Conservation (phyloP, 2,329 filamentous ascomycete species). For the Claviceps humidiphila region DNA sequence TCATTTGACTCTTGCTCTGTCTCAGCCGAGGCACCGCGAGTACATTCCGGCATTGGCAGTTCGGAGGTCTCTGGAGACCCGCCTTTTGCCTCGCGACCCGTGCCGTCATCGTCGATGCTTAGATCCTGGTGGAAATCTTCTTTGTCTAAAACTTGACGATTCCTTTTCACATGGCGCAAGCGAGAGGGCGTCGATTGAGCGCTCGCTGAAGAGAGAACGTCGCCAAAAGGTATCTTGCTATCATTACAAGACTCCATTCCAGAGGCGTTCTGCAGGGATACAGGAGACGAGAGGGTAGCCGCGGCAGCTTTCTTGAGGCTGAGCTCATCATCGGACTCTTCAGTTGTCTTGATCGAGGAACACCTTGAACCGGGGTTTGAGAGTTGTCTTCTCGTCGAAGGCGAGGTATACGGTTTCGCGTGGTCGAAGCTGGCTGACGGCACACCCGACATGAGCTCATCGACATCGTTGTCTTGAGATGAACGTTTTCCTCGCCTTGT, state of each 20-base stretch:
- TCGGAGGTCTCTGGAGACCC: background rate
- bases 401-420: background rate
- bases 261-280: slow-evolving; percentile 12
- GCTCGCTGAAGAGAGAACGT: background rate
- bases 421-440: slow-evolving; percentile 4
- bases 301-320: slow-evolving; percentile 7
- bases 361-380: slow-evolving; percentile 4
- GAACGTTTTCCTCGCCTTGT: background rate
- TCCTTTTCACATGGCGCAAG: background rate
- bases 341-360: background rate
- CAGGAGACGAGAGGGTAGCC: slow-evolving; percentile 14
- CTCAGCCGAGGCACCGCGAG: background rate
- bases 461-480: slow-evolving; percentile 5
- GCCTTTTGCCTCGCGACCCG: background rate
- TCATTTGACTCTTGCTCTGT: background rate
- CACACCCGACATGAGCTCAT: slow-evolving; percentile 8
- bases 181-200: slow-evolving; percentile 2
- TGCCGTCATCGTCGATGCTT: background rate
- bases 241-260: background rate
- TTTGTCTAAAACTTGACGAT: background rate
- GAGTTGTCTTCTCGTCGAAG: slow-evolving; percentile 7
- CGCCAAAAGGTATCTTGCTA: background rate
- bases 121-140: background rate
- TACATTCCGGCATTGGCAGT: background rate
- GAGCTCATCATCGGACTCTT: slow-evolving; percentile 8